phyloP scores from a whole-genome alignment of 2,329 filamentous ascomycete species.

The Microascus cirrosus region DNA sequence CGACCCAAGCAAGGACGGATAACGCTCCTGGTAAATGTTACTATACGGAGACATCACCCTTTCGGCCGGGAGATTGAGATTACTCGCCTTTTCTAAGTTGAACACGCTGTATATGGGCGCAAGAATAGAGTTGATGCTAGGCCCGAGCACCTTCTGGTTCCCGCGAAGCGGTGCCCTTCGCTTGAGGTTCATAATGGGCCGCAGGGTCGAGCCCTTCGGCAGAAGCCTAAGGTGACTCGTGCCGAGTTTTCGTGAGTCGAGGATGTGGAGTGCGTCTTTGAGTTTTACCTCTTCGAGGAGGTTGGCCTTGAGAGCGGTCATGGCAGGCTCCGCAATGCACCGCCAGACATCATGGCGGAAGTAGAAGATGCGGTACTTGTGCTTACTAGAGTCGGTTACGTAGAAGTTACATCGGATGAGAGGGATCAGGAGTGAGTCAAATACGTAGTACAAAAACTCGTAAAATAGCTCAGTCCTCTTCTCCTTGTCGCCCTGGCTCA shows the following conservation, averaged over 20 bases:
- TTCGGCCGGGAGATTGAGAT: background rate
- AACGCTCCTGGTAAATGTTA: conserved; percentile 17
- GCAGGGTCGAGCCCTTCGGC: conserved; percentile 65
- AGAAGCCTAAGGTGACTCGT: conserved; percentile 71
- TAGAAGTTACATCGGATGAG: conserved; percentile 83
- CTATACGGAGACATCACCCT: background rate
- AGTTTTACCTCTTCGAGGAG: conserved; percentile 72
- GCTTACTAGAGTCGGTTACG: conserved; percentile 76
- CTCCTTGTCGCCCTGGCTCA: conserved; percentile 57
- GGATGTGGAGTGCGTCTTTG: conserved; percentile 40
- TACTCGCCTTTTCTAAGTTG: conserved; percentile 61
- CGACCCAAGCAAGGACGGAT: conserved; percentile 58
- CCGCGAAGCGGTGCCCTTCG: conserved; percentile 42
- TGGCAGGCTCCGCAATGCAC: conserved; percentile 59
- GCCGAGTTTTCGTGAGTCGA: conserved; percentile 56
- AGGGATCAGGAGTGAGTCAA: conserved; percentile 85
- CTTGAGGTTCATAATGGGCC: conserved; percentile 80
- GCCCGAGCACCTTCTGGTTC: conserved; percentile 52
- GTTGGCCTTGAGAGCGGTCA: conserved; percentile 52
- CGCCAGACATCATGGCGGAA: conserved; percentile 93
- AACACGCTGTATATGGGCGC: conserved; percentile 66
- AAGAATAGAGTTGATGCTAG: conserved; percentile 39
- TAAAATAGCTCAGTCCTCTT: conserved; percentile 72
- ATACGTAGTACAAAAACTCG: conserved; percentile 84
- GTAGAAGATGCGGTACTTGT: conserved; percentile 78